Conservation (phyloP, 1,284 basidiomycete genomes). For the Marasmius sp. region DNA sequence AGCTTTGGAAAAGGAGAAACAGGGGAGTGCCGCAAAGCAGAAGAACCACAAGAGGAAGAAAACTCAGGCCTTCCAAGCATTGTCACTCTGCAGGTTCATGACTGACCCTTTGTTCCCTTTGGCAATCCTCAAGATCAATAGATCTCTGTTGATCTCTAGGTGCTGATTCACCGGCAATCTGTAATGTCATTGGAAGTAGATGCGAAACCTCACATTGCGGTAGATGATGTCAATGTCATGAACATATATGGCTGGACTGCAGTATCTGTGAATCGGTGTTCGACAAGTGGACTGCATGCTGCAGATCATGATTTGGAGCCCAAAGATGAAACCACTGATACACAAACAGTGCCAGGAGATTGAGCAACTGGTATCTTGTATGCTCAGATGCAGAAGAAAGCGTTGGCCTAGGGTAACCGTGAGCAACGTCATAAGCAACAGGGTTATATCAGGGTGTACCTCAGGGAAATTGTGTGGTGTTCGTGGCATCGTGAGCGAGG, state of each 20-base stretch:
- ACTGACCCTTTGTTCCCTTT: background rate
- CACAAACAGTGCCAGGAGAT: background rate
- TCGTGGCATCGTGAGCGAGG: background rate
- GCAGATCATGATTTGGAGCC: background rate
- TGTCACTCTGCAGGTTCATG: background rate
- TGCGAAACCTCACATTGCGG: background rate
- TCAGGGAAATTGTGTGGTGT: background rate
- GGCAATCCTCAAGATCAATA: constrained; percentile 1
- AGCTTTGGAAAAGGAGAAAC: too few relatives aligned
- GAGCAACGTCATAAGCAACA: background rate
- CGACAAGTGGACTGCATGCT: background rate
- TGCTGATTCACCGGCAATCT: background rate
- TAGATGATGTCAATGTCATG: constrained; percentile 2
- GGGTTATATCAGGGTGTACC: background rate
- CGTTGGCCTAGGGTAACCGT: background rate
- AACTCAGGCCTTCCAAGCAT: background rate
- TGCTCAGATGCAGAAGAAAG: background rate
- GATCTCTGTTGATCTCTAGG: background rate
- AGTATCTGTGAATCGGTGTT: background rate
- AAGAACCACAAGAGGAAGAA: too few relatives aligned
- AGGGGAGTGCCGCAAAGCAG: too few relatives aligned
- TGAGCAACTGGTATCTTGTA: background rate
- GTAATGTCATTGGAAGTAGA: constrained; percentile 2
- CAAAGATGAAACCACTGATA: background rate
- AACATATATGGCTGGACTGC: constrained; percentile 1